A percentile compares a stretch with the other conserved stretches of the same genome.
Evolutionary conservation across 2,329 filamentous ascomycete species (phyloP).

Genomic region (Cercospora beticola): DNA sequence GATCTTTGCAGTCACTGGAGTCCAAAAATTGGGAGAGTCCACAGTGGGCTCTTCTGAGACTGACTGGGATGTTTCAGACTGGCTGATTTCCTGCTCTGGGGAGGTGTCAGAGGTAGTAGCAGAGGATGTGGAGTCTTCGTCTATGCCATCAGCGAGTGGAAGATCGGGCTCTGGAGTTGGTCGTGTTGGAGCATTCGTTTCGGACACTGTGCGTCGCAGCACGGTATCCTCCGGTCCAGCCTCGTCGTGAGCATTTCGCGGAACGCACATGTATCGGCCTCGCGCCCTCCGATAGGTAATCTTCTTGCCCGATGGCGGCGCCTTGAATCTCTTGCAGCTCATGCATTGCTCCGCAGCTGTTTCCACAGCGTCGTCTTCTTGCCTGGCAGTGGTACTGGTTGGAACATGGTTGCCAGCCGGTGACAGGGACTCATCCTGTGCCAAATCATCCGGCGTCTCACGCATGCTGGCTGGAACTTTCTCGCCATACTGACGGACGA

Average conservation of each 20-base stretch:
- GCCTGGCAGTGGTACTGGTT: too few relatives aligned
- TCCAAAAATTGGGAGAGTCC: not conserved
- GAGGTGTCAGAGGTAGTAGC: not conserved
- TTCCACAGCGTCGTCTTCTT: too few relatives aligned
- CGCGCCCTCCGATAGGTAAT: not conserved
- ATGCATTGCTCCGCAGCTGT: not conserved
- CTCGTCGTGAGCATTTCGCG: not conserved
- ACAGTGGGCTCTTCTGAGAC: not conserved
- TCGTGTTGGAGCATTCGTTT: not conserved
- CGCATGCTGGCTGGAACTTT: too few relatives aligned
- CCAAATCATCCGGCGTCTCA: too few relatives aligned
- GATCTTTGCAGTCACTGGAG: not conserved
- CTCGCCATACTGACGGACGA: too few relatives aligned
- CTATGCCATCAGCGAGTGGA: not conserved
- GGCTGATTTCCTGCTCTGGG: not conserved
- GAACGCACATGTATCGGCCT: not conserved
- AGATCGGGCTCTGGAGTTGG: not conserved
- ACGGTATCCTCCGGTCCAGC: not conserved
- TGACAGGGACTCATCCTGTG: too few relatives aligned
- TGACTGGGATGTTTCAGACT: not conserved
- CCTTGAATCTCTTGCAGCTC: not conserved
- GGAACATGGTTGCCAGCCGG: too few relatives aligned
- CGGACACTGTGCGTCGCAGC: not conserved
- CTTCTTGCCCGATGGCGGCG: not conserved
- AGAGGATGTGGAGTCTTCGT: not conserved